phyloP scores from a whole-genome alignment of 1,284 basidiomycete genomes.

The Tilletia caries region DNA sequence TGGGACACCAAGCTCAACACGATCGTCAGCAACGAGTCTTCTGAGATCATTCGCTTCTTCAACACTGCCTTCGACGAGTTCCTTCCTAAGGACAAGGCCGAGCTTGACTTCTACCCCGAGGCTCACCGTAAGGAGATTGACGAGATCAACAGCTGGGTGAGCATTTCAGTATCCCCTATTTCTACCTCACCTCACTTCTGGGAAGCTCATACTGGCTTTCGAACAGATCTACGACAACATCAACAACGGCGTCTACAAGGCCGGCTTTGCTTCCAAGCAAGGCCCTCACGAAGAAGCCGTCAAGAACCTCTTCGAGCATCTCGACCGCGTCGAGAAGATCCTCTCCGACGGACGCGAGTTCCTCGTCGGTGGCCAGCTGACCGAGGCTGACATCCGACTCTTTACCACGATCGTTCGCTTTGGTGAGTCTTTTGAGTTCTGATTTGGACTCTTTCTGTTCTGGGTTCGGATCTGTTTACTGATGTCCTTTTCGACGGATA shows the following conservation, averaged over 20 bases:
- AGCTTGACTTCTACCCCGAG: conserved; percentile 65
- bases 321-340: conserved; percentile 77
- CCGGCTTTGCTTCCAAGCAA: conserved; percentile 81
- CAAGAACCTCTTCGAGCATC: conserved; percentile 63
- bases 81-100: conserved; percentile 32
- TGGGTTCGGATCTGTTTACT: too few relatives aligned
- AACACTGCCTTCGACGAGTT: conserved; percentile 60
- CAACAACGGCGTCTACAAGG: conserved; percentile 68
- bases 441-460: not conserved
- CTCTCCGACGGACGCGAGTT: conserved; percentile 72
- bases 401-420: conserved; percentile 21
- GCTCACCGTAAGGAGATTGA: conserved; percentile 74
- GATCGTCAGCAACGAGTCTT: conserved; percentile 73
- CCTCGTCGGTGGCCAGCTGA: conserved; percentile 74
- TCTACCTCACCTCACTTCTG: too few relatives aligned
- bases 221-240: conserved; percentile 39
- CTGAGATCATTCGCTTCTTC: conserved; percentile 75
- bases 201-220: not conserved
- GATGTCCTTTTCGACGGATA: too few relatives aligned
- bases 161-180: conserved; percentile 60
- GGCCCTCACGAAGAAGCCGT: conserved; percentile 78
- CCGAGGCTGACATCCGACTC: conserved; percentile 75
- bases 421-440: not conserved
- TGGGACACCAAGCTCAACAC: conserved; percentile 89
- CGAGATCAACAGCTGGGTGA: conserved; percentile 76